Evolutionary conservation across 2,329 filamentous ascomycete genomes (phyloP).

Genomic region (Acephala macrosclerotiorum): DNA sequence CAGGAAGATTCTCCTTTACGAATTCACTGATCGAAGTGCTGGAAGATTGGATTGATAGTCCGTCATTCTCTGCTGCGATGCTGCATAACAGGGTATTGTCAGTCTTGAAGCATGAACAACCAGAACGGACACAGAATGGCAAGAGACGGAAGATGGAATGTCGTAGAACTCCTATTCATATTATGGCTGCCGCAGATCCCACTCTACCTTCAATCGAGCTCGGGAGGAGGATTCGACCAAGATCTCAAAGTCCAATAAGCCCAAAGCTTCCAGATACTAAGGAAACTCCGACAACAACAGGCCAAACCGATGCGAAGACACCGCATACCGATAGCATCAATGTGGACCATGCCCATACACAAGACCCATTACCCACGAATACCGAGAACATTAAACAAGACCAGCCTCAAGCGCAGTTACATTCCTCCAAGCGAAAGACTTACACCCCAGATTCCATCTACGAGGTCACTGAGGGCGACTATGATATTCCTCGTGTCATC

Average conservation of each 20-base stretch:
- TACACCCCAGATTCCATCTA: conserved; percentile 10
- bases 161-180: conserved; percentile 24
- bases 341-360: background rate
- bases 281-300: background rate
- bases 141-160: conserved; percentile 24
- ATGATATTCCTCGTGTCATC: conserved; percentile 60
- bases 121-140: conserved; percentile 21
- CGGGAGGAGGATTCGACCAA: background rate
- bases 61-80: conserved; percentile 34
- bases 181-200: conserved; percentile 21
- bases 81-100: conserved; percentile 33
- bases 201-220: conserved; percentile 25
- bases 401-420: background rate
- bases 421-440: background rate
- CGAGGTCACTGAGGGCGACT: background rate
- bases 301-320: background rate
- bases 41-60: conserved; percentile 32
- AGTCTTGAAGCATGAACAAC: conserved; percentile 20
- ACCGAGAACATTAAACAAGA: background rate
- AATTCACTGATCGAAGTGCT: conserved; percentile 34
- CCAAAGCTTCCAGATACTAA: background rate
- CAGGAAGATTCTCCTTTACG: conserved; percentile 32
- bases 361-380: background rate
- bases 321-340: too few species aligned
- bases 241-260: background rate